Evolutionary conservation across 352 stramenopile species (phyloP).

Genomic region (Phytopythium ostracodes): DNA sequence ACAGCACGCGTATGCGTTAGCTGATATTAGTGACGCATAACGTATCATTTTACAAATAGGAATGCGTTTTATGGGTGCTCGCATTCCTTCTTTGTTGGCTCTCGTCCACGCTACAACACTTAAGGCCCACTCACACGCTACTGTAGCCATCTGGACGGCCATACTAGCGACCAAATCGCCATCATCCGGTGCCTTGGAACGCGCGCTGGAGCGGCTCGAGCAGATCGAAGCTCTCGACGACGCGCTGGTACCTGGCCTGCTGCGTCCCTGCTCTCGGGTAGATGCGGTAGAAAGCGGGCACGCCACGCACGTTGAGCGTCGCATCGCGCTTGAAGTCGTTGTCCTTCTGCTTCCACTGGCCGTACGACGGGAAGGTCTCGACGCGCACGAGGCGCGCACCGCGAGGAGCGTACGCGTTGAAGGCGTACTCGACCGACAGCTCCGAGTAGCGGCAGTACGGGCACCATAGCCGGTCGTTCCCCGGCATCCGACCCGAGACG

Average conservation of each 20-base stretch:
- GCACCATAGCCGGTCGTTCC: slow-evolving; percentile 76
- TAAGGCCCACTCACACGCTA: too few species aligned
- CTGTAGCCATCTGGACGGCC: too few species aligned
- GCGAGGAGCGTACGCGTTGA: slow-evolving; percentile 56
- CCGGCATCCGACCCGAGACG: slow-evolving; percentile 45
- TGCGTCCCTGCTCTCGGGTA: background rate
- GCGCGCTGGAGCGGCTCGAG: slow-evolving; percentile 2
- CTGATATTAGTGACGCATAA: background rate
- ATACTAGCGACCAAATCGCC: too few species aligned
- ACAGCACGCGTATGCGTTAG: too few species aligned
- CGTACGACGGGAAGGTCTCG: slow-evolving; percentile 54
- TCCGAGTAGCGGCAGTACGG: slow-evolving; percentile 71
- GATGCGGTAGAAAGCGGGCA: slow-evolving; percentile 52
- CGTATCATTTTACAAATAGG: too few species aligned
- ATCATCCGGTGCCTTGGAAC: background rate
- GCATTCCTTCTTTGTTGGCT: too few species aligned
- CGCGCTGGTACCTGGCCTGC: slow-evolving; percentile 1
- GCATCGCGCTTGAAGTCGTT: slow-evolving; percentile 60
- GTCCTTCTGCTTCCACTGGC: slow-evolving; percentile 57
- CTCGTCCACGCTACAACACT: too few species aligned
- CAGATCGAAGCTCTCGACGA: slow-evolving; percentile 5
- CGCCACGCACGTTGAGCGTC: slow-evolving; percentile 46
- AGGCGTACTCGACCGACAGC: slow-evolving; percentile 67
- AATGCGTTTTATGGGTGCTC: too few species aligned
- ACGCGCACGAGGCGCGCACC: slow-evolving; percentile 52